Conservation (phyloP, 331 rosid genomes). For the Phaseolus coccineus region DNA sequence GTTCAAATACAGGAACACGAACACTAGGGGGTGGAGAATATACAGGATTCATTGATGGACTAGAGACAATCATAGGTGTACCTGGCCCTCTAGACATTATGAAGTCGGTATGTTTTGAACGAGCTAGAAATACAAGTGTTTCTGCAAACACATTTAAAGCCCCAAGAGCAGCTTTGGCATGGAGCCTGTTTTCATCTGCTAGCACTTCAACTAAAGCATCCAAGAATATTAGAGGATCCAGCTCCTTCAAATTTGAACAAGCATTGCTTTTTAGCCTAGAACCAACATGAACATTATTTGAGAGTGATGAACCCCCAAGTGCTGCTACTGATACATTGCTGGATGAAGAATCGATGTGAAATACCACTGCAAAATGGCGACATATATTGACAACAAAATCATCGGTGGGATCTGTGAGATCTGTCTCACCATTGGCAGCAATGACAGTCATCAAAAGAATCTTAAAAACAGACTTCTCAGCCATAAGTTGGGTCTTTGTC, state of each 20-base stretch:
- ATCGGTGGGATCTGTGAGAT: slow-evolving; percentile 80
- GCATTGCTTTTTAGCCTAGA: slow-evolving; percentile 68
- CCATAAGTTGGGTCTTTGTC: slow-evolving; percentile 99
- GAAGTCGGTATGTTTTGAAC: slow-evolving; percentile 93
- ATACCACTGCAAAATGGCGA: slow-evolving; percentile 96
- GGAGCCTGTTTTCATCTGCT: slow-evolving; percentile 93
- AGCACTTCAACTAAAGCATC: slow-evolving; percentile 99
- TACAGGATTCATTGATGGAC: slow-evolving; percentile 97
- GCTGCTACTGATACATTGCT: slow-evolving; percentile 58
- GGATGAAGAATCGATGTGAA: slow-evolving; percentile 77
- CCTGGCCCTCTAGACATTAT: slow-evolving; percentile 93
- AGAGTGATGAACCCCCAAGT: slow-evolving; percentile 67
- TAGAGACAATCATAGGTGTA: slow-evolving; percentile 98
- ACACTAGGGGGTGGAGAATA: slow-evolving; percentile 98
- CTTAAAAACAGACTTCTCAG: slow-evolving; percentile 98
- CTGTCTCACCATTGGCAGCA: slow-evolving; percentile 91
- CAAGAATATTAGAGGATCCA: slow-evolving; percentile 89
- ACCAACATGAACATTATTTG: slow-evolving; percentile 64
- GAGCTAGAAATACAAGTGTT: slow-evolving; percentile 91
- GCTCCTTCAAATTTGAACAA: slow-evolving; percentile 90
- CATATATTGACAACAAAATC: slow-evolving; percentile 89
- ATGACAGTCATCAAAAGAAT: slow-evolving; percentile 86
- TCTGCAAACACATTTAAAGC: slow-evolving; percentile 90
- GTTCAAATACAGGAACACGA: slow-evolving; percentile 92
- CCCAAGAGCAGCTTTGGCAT: slow-evolving; percentile 91